Base-by-base conservation (phyloP, 2,329 filamentous ascomycete species). In the Pezicula radicicola region DNA sequence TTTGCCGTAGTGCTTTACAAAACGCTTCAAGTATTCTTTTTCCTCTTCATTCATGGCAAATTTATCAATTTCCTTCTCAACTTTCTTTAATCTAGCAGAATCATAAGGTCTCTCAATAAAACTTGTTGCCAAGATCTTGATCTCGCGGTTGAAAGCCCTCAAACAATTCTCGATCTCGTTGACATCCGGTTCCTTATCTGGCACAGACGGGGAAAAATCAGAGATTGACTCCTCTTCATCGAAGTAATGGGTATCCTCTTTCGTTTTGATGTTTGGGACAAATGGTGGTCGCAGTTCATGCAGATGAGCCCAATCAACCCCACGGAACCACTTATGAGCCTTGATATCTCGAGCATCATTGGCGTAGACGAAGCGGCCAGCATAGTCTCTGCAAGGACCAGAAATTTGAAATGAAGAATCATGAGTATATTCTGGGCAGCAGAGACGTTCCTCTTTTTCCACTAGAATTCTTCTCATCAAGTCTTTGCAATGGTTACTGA, bases 331-430 rank as follows among this genome's bases (percentile, higher is more conserved):
- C 10, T 83, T 81, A 70, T 97, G 94, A 3, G 78, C 72, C 67
- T 95, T 97, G 75, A 97, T 95, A 50, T 97, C 91, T 57, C 89
- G 83, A 1, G 89, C 92, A 63, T 96, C 92, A 55, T 94, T 81
- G 0, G 88, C 76, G 62, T 91, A 93, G 4, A 97, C 92, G 50
- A 88, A 87, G 30, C 83, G 76, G 28, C 77, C 74, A 51, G 70
- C 70, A 54, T 75, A 70, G 59, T 74, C 70, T 55, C 63, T 52
- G 21, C 57, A 53, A 13, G 58, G 46, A 25, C 55, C 49, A 18
- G 55, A 56, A n/a, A 43, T 41, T 2, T 55, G 48, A n/a, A 46
- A 15, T 41, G 54, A 50, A 28, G 94, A 87, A 58, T 7, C 25
- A 25, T 88, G 88, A 51, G 81, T 78, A 64, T 97, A 97, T 46